These are phyloP conservation scores for Aspergillus panamensis DNA, from an alignment of 495 filamentous ascomycete genomes.

Conservation along the genomic window DNA sequence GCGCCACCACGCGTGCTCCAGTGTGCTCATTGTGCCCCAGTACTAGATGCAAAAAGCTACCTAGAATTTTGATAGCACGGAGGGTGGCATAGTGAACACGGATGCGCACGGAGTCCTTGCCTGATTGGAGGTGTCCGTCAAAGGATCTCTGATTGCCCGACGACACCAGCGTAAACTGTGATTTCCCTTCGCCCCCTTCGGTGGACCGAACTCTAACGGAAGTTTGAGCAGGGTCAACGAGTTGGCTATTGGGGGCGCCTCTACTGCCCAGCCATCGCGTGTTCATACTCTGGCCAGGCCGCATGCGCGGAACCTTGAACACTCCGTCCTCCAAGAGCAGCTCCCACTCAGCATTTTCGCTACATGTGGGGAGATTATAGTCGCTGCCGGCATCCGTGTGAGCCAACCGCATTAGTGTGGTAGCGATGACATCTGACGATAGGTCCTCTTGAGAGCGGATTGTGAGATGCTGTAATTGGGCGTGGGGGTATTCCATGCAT, in stretches of 20 bases:
- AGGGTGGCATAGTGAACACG: not conserved
- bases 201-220: too few relatives aligned
- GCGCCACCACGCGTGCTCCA: not conserved
- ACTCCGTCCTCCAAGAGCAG: not conserved
- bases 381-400: slow-evolving; percentile 4
- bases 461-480: slow-evolving; percentile 7
- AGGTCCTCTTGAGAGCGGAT: not conserved
- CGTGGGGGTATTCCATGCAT: not conserved
- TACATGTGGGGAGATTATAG: not conserved
- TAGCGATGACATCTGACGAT: not conserved
- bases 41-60: not conserved
- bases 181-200: not conserved
- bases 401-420: slow-evolving; percentile 3
- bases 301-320: slow-evolving; percentile 7
- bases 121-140: too few relatives aligned
- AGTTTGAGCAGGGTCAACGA: not conserved
- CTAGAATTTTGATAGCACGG: not conserved
- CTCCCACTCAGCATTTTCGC: not conserved
- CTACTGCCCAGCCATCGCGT: slow-evolving; percentile 1
- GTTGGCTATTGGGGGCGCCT: not conserved
- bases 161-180: not conserved
- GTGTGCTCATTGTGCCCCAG: not conserved
- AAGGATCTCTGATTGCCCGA: too few relatives aligned
- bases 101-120: not conserved
- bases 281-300: not conserved